Base-by-base conservation (phyloP, 768 basidiomycete species). In the Hygrophoropsis aurantiaca region DNA sequence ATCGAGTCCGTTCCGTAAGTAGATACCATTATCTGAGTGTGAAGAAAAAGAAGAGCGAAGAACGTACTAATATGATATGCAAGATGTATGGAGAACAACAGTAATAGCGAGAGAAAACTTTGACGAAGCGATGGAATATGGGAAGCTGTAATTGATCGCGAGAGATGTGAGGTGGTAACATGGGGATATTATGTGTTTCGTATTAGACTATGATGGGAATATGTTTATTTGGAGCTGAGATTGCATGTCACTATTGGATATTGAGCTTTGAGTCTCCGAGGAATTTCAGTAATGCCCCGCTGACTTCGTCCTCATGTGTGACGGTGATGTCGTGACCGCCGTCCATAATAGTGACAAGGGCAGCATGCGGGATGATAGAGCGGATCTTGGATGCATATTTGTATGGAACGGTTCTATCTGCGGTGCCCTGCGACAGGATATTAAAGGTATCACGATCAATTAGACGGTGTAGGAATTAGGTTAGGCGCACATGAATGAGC, bases 401-500 rank as follows among this genome's bases (percentile, higher is more conserved):
- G 39, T 67, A 67, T 0, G 64, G 66, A 24, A 67, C 66, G 24
- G 67, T 66, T 30, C 42, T 63, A 21, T 67, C 67, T 10, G 57
- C 58, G 8, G 66, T 67, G 13, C 67, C 66, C 66, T 67, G 40
- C 1, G 13, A n/a, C 8, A 3, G 19, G 20, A 24, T 15, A 20
- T 11, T 10, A 36, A 7, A n/a, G n/a, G n/a, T n/a, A n/a, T n/a
- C n/a, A n/a, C n/a, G n/a, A n/a, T n/a, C n/a, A n/a, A n/a, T n/a
- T n/a, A n/a, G n/a, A n/a, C n/a, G n/a, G n/a, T n/a, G n/a, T n/a
- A n/a, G n/a, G n/a, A n/a, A n/a, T n/a, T n/a, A n/a, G n/a, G n/a
- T n/a, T 32, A 20, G 5, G 53, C 78, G 23, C 54, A 82, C 86
- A 62, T 87, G 86, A 24, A 89, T 69, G n/a, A 88, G 62, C 30